Conservation (phyloP, 1,284 basidiomycete species). For the Tremellales sp. region DNA sequence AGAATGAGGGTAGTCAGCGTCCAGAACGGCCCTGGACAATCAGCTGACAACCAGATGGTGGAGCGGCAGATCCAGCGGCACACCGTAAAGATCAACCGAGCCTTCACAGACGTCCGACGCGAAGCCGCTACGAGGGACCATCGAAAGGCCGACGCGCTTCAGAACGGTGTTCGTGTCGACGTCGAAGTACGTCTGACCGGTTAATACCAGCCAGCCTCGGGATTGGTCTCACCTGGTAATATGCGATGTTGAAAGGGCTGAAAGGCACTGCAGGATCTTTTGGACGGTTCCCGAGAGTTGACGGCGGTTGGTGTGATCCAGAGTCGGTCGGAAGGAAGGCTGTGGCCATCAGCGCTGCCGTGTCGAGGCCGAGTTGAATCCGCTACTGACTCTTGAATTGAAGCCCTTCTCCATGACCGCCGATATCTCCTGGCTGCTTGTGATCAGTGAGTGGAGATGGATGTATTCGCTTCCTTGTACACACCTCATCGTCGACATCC, state of each 20-base stretch:
- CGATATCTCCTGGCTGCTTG: background rate
- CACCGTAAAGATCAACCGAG: slow-evolving; percentile 53
- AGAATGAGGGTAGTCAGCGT: slow-evolving; percentile 88
- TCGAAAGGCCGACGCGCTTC: slow-evolving; percentile 47
- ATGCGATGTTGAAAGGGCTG: slow-evolving; percentile 49
- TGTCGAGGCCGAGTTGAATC: no score
- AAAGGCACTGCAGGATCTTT: slow-evolving; percentile 40
- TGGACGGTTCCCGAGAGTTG: slow-evolving; percentile 9
- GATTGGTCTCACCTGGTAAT: slow-evolving; percentile 40
- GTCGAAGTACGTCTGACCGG: slow-evolving; percentile 49
- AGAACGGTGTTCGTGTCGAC: slow-evolving; percentile 49
- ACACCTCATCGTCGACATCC: slow-evolving; percentile 47
- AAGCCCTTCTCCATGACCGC: slow-evolving; percentile 19
- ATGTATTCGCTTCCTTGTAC: slow-evolving; percentile 1
- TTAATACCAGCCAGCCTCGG: background rate
- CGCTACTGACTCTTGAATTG: slow-evolving; percentile 44
- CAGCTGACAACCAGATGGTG: background rate
- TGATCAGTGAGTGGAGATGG: background rate
- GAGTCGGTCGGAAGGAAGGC: no score
- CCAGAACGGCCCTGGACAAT: slow-evolving; percentile 79
- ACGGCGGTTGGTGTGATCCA: no score
- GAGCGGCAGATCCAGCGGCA: slow-evolving; percentile 1
- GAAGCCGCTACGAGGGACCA: slow-evolving; percentile 51
- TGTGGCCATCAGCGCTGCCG: background rate
- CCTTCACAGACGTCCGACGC: slow-evolving; percentile 49